Base-by-base conservation (phyloP, 2,329 filamentous ascomycete species). In the Cercospora zeina region DNA sequence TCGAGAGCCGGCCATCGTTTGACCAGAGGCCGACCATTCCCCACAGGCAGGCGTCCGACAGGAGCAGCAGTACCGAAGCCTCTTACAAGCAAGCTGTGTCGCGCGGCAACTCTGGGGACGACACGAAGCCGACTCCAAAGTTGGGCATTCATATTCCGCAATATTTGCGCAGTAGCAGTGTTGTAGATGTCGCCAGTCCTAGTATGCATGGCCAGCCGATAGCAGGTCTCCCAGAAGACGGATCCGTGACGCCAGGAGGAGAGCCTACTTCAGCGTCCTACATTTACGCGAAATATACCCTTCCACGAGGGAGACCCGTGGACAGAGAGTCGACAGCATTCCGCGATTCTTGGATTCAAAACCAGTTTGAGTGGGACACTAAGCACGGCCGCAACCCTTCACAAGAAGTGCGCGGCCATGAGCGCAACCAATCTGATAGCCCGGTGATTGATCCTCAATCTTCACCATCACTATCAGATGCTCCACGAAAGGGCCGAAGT, bases 221-320 rank as follows among this genome's bases (percentile, higher is more conserved):
- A 3, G 51, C 19, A 55, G 42, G 34, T 19, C 54, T 51, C 16
- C 42, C 34, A 16, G 47, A 50, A 37, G 31, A 58, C 2, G 58
- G 60, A 16, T 51, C 49, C 4, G 55, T 42, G 31, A 66, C 64
- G 7, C 63, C 64, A 3, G 65, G 58, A 13, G 65, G 54, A 9
- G 61, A 65, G n/a, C n/a, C n/a, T 10, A 64, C 58, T 60, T 1
- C 86, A 2, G 83, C 89, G 0, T 91, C 92, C 0, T 96, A 96
- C 73, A 89, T 90, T 14, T 95, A 97, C 74, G 88, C 91, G 7
- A 96, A 90, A 63, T 96, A 92, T 57, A 80, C 85, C 1, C 80
- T 97, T 31, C 93, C 95, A 0, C 85, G 93, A 64, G 93, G 93
- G 13, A 90, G 95, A 73, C 83, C 84, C 34, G 77, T 96, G 6